Percentiles rank a stretch among this genome's conserved stretches.
Evolutionary conservation across 345 rosid genomes (phyloP).

Genomic region (Sisymbrium altissimum): DNA sequence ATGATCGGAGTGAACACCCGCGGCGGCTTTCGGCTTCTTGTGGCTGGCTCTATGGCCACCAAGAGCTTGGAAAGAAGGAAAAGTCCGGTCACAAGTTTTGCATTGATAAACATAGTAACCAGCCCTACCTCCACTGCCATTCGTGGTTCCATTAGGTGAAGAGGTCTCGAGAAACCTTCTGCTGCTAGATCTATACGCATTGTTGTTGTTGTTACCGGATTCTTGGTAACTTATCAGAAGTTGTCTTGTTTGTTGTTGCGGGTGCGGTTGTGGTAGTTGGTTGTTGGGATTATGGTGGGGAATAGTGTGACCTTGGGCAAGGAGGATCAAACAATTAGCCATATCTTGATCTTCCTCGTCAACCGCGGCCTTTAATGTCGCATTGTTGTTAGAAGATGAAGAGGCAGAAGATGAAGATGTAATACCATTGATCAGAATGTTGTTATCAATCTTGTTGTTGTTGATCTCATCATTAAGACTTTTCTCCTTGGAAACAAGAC

Average conservation of each 20-base stretch:
- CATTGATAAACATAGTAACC: conserved; percentile 89
- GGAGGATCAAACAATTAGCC: conserved; percentile 92
- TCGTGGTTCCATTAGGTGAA: conserved; percentile 30
- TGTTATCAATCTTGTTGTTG: conserved; percentile 19
- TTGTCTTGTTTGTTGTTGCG: conserved; percentile 29
- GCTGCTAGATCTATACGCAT: conserved; percentile 49
- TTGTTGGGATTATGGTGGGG: not conserved
- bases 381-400: conserved; percentile 36
- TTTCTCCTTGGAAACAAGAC: conserved; percentile 29
- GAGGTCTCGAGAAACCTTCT: conserved; percentile 62
- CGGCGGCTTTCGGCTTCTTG: conserved; percentile 61
- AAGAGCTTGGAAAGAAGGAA: conserved; percentile 94
- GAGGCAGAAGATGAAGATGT: conserved; percentile 34
- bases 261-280: conserved; percentile 7
- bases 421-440: not conserved
- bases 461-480: conserved; percentile 22
- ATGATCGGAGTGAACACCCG: conserved; percentile 15
- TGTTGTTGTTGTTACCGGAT: conserved; percentile 10
- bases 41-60: conserved; percentile 99
- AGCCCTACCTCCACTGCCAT: conserved; percentile 46
- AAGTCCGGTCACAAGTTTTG: conserved; percentile 81
- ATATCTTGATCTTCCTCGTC: conserved; percentile 83
- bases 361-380: conserved; percentile 35
- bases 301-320: conserved; percentile 65
- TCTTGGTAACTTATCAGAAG: conserved; percentile 23